Evolutionary conservation across 768 basidiomycete species (phyloP).

Genomic region (Psilocybe cyanescens): DNA sequence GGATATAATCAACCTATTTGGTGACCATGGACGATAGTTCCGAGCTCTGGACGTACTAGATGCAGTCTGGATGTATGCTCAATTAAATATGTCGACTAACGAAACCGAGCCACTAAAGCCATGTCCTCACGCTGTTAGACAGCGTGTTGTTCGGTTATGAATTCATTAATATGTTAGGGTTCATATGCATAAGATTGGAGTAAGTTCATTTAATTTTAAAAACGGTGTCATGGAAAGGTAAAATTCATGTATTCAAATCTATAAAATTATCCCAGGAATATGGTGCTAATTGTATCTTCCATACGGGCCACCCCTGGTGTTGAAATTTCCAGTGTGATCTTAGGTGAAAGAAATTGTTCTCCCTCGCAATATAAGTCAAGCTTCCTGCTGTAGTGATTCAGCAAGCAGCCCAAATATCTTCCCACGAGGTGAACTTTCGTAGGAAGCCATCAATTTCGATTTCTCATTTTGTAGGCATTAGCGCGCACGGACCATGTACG

Average conservation of each 20-base stretch:
- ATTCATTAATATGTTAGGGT: not conserved
- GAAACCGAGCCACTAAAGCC: no score
- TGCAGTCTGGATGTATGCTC: no score
- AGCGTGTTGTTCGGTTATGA: not conserved
- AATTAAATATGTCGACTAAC: no score
- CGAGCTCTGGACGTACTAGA: no score
- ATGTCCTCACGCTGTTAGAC: no score
- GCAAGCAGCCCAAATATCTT: slow-evolving; percentile 72
- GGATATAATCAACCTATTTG: no score
- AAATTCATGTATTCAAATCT: not conserved
- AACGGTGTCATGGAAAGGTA: not conserved
- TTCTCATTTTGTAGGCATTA: slow-evolving; percentile 20
- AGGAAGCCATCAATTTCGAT: slow-evolving; percentile 23
- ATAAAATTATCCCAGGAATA: not conserved
- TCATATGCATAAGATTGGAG: not conserved
- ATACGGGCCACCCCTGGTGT: slow-evolving; percentile 68
- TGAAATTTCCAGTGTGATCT: slow-evolving; percentile 58
- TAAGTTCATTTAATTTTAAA: not conserved
- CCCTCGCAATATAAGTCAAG: slow-evolving; percentile 64
- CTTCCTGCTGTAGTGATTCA: slow-evolving; percentile 38
- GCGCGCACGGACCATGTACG: slow-evolving; percentile 35
- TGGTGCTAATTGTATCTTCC: slow-evolving; percentile 47
- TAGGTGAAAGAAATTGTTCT: slow-evolving; percentile 65
- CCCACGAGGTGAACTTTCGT: slow-evolving; percentile 77
- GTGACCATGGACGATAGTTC: no score